Evolutionary conservation across 345 rosid species (phyloP), one percentile per base, ranked within the genome.

Genomic region (Excoecaria cochinchinensis): DNA sequence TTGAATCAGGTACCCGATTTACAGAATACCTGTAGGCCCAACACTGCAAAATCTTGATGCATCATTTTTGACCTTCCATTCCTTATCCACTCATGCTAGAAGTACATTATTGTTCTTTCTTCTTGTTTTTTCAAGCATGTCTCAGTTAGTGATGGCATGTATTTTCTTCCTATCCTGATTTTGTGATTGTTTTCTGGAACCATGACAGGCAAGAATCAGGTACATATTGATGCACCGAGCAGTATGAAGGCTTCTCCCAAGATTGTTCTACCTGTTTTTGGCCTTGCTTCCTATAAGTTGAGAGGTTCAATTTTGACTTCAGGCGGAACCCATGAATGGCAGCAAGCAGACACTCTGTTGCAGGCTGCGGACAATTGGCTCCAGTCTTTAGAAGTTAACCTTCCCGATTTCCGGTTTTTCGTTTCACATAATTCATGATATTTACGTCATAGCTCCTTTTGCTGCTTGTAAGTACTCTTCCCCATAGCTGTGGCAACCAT

Each of bases 1-100:
- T 56, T 78, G 71, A 42, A 82, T 31, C 82, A 92, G 97, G 97
- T 91, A 91, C 73, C 98, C 97, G 42, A 93, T 90, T 67, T 93
- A 93, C 77, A 87, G 98, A 79, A 93, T 91, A 87, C 98, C 92
- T 36, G 75, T 81, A 24, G 98, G 98, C 38, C 89, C 82, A 47
- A 85, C 93, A 0, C 80, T 91, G 75, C 93, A 90, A 80, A 89
- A 88, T 82, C 81, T 91, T 60, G 97, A 91, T 70, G 92, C 97
- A 61, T 90, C 91, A 69, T 93, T 93, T 78, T 70, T 93, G 79
- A 87, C 98, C 21, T 93, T 91, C 82, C 98, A 93, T 86, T 78
- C 75, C 55, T 83, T 93, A 64, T 89, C 98, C 6, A 86, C 93
- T 21, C 75, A 62, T 15, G 76, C 82, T 63, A 84, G 73, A 90